phyloP scores from a whole-genome alignment of 2,329 filamentous ascomycete genomes.

The Cercospora canescens region DNA sequence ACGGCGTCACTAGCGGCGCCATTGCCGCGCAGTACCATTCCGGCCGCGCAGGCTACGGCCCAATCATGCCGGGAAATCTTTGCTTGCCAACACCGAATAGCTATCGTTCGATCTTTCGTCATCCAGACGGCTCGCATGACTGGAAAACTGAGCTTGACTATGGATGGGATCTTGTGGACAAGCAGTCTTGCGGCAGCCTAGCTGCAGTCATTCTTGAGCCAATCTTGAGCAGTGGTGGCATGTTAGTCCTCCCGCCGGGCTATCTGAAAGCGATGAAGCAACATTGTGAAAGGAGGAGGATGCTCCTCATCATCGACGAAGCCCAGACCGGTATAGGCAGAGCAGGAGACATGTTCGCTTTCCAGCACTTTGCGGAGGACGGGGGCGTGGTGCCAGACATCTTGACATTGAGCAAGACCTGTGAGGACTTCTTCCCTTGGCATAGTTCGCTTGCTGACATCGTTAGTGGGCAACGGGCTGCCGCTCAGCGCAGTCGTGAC shows the following conservation, averaged over 20 bases:
- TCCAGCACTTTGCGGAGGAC: slow-evolving; percentile 44
- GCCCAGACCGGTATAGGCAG: slow-evolving; percentile 61
- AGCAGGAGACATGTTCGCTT: slow-evolving; percentile 59
- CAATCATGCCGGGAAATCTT: slow-evolving; percentile 56
- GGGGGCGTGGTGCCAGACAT: slow-evolving; percentile 56
- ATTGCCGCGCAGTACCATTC: slow-evolving; percentile 57
- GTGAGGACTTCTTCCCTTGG: not conserved
- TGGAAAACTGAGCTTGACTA: slow-evolving; percentile 66
- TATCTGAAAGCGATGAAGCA: slow-evolving; percentile 58
- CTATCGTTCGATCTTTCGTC: slow-evolving; percentile 63
- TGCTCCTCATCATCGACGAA: slow-evolving; percentile 62
- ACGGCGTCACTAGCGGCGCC: slow-evolving; percentile 41
- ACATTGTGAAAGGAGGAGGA: slow-evolving; percentile 56
- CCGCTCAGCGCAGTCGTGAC: slow-evolving; percentile 33
- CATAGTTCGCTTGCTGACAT: not conserved
- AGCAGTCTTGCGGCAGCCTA: slow-evolving; percentile 60
- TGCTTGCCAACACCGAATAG: slow-evolving; percentile 61
- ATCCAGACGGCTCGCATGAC: slow-evolving; percentile 61
- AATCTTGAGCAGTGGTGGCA: slow-evolving; percentile 60
- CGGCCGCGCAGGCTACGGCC: slow-evolving; percentile 51
- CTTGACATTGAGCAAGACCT: slow-evolving; percentile 33
- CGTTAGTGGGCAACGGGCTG: slow-evolving; percentile 31
- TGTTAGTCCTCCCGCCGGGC: slow-evolving; percentile 59
- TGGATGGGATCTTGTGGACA: slow-evolving; percentile 62
- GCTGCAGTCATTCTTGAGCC: slow-evolving; percentile 65